Conservation (phyloP, 768 basidiomycete genomes). For the Rhodosporidiobolus sp. region DNA sequence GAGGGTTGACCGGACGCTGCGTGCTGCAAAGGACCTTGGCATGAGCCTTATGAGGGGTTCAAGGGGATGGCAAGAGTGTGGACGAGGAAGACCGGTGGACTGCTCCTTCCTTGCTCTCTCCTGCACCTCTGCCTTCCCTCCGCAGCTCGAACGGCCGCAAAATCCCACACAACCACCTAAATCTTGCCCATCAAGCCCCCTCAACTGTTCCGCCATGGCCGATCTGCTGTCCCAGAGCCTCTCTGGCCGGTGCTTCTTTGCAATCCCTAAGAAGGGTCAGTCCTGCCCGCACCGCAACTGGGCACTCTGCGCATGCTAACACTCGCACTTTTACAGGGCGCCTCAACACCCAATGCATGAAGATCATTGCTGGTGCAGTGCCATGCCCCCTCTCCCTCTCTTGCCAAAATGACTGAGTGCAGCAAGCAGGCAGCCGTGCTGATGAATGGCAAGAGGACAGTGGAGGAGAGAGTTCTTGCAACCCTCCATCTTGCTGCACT, state of each 20-base stretch:
- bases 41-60: not conserved
- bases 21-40: not conserved
- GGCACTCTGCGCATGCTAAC: not conserved
- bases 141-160: too few relatives aligned
- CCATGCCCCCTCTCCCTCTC: not conserved
- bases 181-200: too few relatives aligned
- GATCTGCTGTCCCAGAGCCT: constrained; percentile 69
- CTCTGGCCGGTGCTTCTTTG: constrained; percentile 82
- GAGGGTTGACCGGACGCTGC: too few relatives aligned
- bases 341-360: constrained; percentile 82
- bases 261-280: constrained; percentile 96
- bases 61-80: not conserved
- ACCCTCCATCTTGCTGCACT: too few relatives aligned
- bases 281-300: not conserved
- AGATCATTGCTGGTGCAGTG: constrained; percentile 69
- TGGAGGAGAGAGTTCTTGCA: too few relatives aligned
- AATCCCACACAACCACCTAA: too few relatives aligned
- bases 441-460: too few relatives aligned
- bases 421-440: too few relatives aligned
- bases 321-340: constrained; percentile 57
- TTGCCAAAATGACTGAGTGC: not conserved
- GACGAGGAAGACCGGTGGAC: too few relatives aligned
- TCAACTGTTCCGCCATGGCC: constrained; percentile 15
- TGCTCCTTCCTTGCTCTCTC: too few relatives aligned
- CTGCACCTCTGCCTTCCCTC: too few relatives aligned